Evolutionary conservation across 148 eudicot genomes (phyloP).

Genomic region (Rhododendron williamsianum): DNA sequence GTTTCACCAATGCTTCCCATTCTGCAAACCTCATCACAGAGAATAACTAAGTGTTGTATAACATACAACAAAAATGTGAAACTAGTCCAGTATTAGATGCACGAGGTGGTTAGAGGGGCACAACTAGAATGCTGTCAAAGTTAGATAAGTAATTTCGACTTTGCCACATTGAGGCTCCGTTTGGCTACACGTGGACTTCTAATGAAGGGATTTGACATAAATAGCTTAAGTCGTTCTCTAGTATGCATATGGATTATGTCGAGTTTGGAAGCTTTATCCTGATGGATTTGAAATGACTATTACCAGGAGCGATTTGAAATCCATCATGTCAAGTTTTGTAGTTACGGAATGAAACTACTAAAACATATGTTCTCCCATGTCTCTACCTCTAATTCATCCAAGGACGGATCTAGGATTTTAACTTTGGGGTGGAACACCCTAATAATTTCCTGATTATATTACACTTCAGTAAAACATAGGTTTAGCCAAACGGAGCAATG

Average conservation of each 20-base stretch:
- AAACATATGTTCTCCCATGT: neutral
- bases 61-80: neutral
- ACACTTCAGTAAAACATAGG: neutral
- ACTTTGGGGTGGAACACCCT: neutral
- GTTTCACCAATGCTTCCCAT: conserved; percentile 16
- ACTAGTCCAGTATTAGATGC: neutral
- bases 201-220: neutral
- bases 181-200: neutral
- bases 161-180: neutral
- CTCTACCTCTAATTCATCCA: neutral
- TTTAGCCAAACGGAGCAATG: no score
- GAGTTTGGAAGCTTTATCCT: neutral
- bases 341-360: neutral
- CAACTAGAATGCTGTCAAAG: neutral
- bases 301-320: neutral
- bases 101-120: neutral
- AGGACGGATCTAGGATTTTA: neutral
- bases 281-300: neutral
- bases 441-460: neutral
- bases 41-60: neutral
- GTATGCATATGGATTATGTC: neutral
- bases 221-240: neutral
- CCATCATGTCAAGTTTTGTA: neutral
- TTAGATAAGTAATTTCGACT: neutral
- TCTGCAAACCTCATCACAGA: conserved; percentile 2